These are phyloP conservation scores for Massariosphaeria phaeospora DNA, from an alignment of 495 filamentous ascomycete genomes.

Conservation along the genomic window DNA sequence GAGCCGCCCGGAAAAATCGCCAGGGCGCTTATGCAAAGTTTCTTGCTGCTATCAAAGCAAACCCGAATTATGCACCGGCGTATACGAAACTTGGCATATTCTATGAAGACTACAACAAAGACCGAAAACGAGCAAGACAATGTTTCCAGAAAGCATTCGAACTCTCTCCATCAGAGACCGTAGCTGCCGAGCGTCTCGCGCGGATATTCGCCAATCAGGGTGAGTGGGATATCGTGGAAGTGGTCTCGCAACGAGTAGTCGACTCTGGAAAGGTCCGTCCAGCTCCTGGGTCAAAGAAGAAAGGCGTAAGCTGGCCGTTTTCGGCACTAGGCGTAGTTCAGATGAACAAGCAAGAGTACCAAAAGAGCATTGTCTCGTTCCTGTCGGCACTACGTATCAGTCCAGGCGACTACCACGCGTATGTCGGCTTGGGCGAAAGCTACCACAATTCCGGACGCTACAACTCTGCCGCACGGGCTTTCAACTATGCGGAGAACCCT, in stretches of 20 bases:
- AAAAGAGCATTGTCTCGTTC: slow-evolving; percentile 82
- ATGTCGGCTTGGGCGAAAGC: slow-evolving; percentile 92
- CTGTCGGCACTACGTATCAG: slow-evolving; percentile 80
- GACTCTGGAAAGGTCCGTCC: slow-evolving; percentile 87
- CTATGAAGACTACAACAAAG: slow-evolving; percentile 84
- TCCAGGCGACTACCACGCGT: slow-evolving; percentile 84
- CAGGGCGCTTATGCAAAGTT: slow-evolving; percentile 76
- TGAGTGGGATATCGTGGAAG: slow-evolving; percentile 95
- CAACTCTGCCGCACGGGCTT: slow-evolving; percentile 86
- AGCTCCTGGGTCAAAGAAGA: slow-evolving; percentile 85
- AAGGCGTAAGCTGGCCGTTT: slow-evolving; percentile 90
- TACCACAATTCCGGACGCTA: slow-evolving; percentile 92
- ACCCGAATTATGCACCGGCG: slow-evolving; percentile 84
- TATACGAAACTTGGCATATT: slow-evolving; percentile 95
- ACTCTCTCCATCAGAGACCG: slow-evolving; percentile 77
- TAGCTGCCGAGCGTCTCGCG: slow-evolving; percentile 83
- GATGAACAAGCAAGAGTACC: slow-evolving; percentile 87
- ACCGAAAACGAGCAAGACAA: slow-evolving; percentile 73
- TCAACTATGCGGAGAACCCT: slow-evolving; percentile 69
- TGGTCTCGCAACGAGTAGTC: slow-evolving; percentile 82
- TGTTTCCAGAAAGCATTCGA: slow-evolving; percentile 98
- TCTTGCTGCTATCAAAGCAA: slow-evolving; percentile 74
- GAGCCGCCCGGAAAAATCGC: slow-evolving; percentile 66
- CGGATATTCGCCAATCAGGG: slow-evolving; percentile 76
- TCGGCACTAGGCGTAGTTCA: slow-evolving; percentile 96